These are phyloP conservation scores for Eucalyptus sp. DNA, from an alignment of 345 rosid genomes.

Conservation along the genomic window DNA sequence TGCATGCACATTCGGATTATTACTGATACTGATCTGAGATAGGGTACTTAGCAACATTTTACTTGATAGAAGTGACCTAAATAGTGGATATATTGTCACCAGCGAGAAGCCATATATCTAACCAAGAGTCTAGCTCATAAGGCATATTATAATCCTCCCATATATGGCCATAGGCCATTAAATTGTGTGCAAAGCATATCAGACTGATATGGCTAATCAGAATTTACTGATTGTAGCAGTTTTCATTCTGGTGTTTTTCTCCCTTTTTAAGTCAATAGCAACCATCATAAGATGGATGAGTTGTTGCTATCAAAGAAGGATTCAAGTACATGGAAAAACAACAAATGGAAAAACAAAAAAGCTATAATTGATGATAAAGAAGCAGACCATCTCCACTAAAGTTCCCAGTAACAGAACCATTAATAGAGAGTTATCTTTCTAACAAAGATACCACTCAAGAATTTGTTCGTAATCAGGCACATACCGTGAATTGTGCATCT, in stretches of 20 bases:
- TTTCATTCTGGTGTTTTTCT: neutral
- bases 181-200: neutral
- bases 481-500: conserved; percentile 81
- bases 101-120: neutral
- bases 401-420: neutral
- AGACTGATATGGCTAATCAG: neutral
- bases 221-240: neutral
- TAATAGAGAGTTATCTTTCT: neutral
- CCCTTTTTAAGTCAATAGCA: neutral
- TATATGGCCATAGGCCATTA: neutral
- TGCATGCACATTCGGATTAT: neutral
- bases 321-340: neutral
- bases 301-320: neutral
- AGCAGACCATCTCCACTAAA: neutral
- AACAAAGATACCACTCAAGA: neutral
- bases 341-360: neutral
- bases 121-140: neutral
- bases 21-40: neutral
- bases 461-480: neutral
- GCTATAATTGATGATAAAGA: neutral
- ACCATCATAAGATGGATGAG: neutral
- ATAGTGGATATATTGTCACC: neutral
- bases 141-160: neutral
- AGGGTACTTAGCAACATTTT: neutral
- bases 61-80: neutral